These are phyloP conservation scores for Puccinia brachypodii DNA, from an alignment of 1,284 basidiomycete genomes.

Conservation along the genomic window DNA sequence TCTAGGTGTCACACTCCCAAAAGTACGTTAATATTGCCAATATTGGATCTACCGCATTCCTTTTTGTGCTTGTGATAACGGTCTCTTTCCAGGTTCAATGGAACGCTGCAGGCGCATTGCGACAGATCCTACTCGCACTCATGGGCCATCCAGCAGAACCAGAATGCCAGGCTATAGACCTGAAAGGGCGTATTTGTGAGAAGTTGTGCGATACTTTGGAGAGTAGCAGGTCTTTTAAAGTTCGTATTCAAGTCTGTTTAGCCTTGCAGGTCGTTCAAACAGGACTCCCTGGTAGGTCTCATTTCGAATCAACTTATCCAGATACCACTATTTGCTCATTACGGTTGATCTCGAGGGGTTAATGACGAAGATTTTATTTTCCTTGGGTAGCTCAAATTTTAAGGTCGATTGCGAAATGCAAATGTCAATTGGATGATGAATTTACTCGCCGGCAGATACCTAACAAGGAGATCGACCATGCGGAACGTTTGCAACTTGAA, in stretches of 20 bases:
- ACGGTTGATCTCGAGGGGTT: neutral
- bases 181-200: neutral
- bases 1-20: conserved; percentile 2
- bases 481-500: conserved; percentile 27
- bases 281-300: neutral
- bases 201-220: conserved; percentile 5
- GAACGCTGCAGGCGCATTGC: conserved; percentile 31
- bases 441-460: neutral
- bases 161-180: neutral
- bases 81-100: conserved; percentile 30
- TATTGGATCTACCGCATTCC: neutral
- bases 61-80: neutral
- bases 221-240: conserved; percentile 30
- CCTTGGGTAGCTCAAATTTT: neutral
- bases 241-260: conserved; percentile 41
- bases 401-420: neutral
- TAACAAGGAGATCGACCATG: conserved; percentile 36
- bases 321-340: neutral
- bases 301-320: neutral
- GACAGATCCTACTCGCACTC: conserved; percentile 16
- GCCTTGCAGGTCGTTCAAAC: conserved; percentile 14
- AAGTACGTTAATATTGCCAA: conserved; percentile 5
- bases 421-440: neutral
- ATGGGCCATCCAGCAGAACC: neutral
- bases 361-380: neutral